These are phyloP conservation scores for Metschnikowia colocasiae DNA, from an alignment of 805 yeast species.

Conservation along the genomic window DNA sequence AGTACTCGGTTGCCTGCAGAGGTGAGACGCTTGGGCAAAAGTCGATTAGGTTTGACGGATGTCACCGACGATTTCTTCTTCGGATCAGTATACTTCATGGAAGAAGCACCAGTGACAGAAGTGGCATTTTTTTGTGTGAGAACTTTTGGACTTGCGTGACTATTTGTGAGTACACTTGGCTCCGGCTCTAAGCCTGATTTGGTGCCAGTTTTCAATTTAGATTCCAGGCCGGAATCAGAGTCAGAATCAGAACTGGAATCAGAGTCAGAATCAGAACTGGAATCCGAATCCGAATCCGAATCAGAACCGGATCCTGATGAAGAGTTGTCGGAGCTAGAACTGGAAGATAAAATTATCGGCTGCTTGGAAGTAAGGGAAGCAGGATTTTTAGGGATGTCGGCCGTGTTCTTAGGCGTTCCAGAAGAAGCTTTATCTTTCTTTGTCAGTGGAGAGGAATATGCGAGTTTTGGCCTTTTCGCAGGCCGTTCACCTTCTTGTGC, in stretches of 20 bases:
- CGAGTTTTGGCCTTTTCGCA: neutral
- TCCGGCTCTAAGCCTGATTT: neutral
- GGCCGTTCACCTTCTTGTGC: neutral
- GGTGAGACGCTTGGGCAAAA: slow-evolving; percentile 2
- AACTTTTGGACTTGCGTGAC: neutral
- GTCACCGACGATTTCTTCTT: neutral
- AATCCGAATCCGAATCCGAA: neutral
- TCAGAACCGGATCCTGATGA: neutral
- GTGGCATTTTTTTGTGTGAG: neutral
- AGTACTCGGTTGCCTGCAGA: neutral
- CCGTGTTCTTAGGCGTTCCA: neutral
- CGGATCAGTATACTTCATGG: neutral
- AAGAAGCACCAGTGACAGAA: neutral
- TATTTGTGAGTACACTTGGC: neutral
- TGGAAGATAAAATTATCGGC: neutral
- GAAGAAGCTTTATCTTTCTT: neutral
- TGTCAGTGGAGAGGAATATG: neutral
- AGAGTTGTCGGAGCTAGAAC: neutral
- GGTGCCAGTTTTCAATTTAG: neutral
- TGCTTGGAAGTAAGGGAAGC: neutral
- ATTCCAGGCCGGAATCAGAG: slow-evolving; percentile 7
- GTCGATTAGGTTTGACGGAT: neutral
- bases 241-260: slow-evolving; percentile 7
- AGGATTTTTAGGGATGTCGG: neutral
- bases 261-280: neutral